Evolutionary conservation across 768 basidiomycete species (phyloP), one percentile per base, ranked within the genome.

Genomic region (Tylopilus cervinicoccineus): DNA sequence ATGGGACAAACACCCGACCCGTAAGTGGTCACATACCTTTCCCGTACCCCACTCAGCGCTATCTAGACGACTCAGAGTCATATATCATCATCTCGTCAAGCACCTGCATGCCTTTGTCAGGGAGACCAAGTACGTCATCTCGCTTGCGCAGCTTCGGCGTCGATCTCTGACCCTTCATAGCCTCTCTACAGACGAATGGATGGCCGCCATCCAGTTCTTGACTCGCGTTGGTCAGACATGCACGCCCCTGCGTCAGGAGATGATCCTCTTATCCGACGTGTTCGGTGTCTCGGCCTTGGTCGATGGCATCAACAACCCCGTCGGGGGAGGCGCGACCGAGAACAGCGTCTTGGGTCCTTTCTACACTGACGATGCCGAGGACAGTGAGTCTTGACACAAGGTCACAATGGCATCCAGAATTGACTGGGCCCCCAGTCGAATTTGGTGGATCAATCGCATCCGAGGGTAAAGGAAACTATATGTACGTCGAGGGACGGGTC

Each of bases 141-240:
- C 36, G 2, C 29, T 24, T 16, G 12, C 22, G 17, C 17, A 22
- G 34, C 17, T 26, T 5, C 16, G 17, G 5, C n/a, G 2, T 22
- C 37, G 5, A 32, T 13, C 11, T 17, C 23, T 16, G n/a, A 53
- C n/a, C 20, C 7, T 29, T 38, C 6, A 43, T 31, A 79, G 77
- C 48, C 66, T 93, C 43, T 88, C 89, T 16, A 86, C 81, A 1
- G 85, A 91, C 3, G 91, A 93, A 72, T 93, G 91, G 91, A 84
- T 84, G 84, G 65, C 75, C 16, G 73, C 87, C 2, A 83, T 93
- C 57, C 64, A 86, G 48, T 93, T 93, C 68, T 69, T 93, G 50
- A 93, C 90, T 0, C 71, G 73, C 8, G 78, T 76, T 0, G 91
- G 91, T 7, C 73, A 93, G 65, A 88, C 68, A 51, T 89, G 82